These are phyloP conservation scores for Puccinia brachypodii DNA, from an alignment of 1,284 basidiomycete species.

Conservation along the genomic window DNA sequence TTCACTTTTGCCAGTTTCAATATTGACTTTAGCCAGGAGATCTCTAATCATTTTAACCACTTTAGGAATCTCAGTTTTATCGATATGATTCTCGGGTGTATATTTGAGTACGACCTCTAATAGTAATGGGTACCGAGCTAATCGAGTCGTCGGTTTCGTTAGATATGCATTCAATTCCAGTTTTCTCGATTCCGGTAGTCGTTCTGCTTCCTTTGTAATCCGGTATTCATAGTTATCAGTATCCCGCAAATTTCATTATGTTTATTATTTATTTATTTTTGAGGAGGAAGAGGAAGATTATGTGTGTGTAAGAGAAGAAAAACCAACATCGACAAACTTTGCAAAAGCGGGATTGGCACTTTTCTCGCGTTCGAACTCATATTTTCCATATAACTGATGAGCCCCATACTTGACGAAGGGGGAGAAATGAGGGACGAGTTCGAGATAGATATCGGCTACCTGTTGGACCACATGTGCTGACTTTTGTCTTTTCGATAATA, in stretches of 20 bases:
- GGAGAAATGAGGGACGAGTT: slow-evolving; percentile 85
- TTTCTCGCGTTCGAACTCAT: slow-evolving; percentile 99
- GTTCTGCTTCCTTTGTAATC: slow-evolving; percentile 77
- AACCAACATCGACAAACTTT: slow-evolving; percentile 84
- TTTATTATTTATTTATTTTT: too few relatives aligned
- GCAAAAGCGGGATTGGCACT: slow-evolving; percentile 88
- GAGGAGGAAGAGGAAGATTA: not conserved
- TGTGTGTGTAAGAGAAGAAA: not conserved
- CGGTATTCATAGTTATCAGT: not conserved
- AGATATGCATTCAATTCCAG: slow-evolving; percentile 97
- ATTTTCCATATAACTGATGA: slow-evolving; percentile 97
- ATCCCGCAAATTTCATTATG: too few relatives aligned
- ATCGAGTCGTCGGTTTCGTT: slow-evolving; percentile 94
- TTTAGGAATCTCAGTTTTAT: slow-evolving; percentile 76
- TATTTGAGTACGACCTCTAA: slow-evolving; percentile 91
- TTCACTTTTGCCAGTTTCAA: slow-evolving; percentile 86
- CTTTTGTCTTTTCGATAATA: slow-evolving; percentile 93
- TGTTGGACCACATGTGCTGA: slow-evolving; percentile 85
- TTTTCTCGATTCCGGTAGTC: slow-evolving; percentile 90
- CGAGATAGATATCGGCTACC: slow-evolving; percentile 88
- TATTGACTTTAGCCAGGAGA: slow-evolving; percentile 84
- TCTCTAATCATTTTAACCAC: slow-evolving; percentile 77
- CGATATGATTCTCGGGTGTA: slow-evolving; percentile 84
- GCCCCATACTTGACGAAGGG: slow-evolving; percentile 89
- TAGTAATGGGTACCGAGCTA: slow-evolving; percentile 91